These are phyloP conservation scores for Triticum monococcum DNA, from an alignment of 176 grass and related monocot species.

Conservation along the genomic window DNA sequence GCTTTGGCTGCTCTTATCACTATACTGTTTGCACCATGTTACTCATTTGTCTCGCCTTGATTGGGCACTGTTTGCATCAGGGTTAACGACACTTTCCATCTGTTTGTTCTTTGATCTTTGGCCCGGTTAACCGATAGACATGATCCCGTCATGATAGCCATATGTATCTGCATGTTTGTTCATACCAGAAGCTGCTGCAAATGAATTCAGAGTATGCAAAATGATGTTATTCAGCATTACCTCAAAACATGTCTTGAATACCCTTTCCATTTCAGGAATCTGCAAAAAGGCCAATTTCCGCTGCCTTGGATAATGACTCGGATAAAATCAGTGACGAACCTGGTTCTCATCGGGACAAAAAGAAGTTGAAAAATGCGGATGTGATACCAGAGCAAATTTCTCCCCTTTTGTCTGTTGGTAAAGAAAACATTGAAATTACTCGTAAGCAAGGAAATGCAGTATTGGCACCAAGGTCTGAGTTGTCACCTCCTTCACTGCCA, in stretches of 20 bases:
- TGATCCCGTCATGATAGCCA: neutral
- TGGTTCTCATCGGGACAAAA: neutral
- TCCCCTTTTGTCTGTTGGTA: neutral
- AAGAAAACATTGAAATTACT: slow-evolving; percentile 3
- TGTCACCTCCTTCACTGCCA: neutral
- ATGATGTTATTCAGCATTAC: neutral
- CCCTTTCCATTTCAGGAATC: slow-evolving; percentile 28
- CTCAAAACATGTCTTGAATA: neutral
- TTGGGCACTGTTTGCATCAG: neutral
- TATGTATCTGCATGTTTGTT: neutral
- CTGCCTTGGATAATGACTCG: neutral
- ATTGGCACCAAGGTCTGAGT: neutral
- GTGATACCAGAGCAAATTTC: neutral
- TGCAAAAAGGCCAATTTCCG: slow-evolving; percentile 13
- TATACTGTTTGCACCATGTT: no score
- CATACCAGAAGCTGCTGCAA: neutral
- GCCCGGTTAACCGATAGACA: neutral
- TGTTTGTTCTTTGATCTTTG: neutral
- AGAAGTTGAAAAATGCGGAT: slow-evolving; percentile 13
- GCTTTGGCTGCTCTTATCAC: no score
- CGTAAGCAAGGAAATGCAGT: slow-evolving; percentile 7
- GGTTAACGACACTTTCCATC: neutral
- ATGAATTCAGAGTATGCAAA: neutral
- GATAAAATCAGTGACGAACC: slow-evolving; percentile 5
- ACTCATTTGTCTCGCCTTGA: neutral